Percentiles rank a stretch among this genome's conserved stretches.
Evolutionary conservation across 2,329 filamentous ascomycete genomes (phyloP).

Genomic region (Amesomyces nigricolor): DNA sequence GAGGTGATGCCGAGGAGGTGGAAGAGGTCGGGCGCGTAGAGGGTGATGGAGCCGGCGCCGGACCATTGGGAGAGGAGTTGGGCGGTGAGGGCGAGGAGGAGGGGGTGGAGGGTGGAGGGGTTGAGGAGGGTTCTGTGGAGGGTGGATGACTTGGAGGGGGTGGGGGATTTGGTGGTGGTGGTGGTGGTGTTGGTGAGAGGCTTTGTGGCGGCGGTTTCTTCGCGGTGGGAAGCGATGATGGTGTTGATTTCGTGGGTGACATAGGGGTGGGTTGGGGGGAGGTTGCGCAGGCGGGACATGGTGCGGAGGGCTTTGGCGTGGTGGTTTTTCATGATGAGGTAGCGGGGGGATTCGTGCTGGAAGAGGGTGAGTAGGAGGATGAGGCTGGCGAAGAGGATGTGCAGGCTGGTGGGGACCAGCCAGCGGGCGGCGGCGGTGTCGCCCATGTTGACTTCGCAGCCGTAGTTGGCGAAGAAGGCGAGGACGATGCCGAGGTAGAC

Average conservation of each 20-base stretch:
- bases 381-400: slow-evolving; percentile 70
- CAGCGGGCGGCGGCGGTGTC: slow-evolving; percentile 45
- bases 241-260: slow-evolving; percentile 55
- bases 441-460: slow-evolving; percentile 45
- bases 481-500: slow-evolving; percentile 76
- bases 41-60: slow-evolving; percentile 66
- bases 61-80: slow-evolving; percentile 72
- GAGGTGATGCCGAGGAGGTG: slow-evolving; percentile 64
- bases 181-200: slow-evolving; percentile 59
- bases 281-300: slow-evolving; percentile 54
- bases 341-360: slow-evolving; percentile 65
- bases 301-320: slow-evolving; percentile 51
- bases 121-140: slow-evolving; percentile 64
- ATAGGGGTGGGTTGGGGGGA: slow-evolving; percentile 55
- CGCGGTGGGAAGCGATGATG: slow-evolving; percentile 61
- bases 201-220: slow-evolving; percentile 65
- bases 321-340: slow-evolving; percentile 59
- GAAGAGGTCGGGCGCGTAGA: slow-evolving; percentile 72
- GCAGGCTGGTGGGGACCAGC: slow-evolving; percentile 64
- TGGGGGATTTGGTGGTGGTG: slow-evolving; percentile 63
- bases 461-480: slow-evolving; percentile 71
- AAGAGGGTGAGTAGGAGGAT: slow-evolving; percentile 66
- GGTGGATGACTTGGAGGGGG: slow-evolving; percentile 48
- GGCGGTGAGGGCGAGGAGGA: slow-evolving; percentile 62
- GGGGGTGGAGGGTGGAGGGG: slow-evolving; percentile 65